Percentiles rank a stretch among this genome's conserved stretches.
Evolutionary conservation across 805 yeast genomes (phyloP).

Genomic region (Cephaloascus albidus): DNA sequence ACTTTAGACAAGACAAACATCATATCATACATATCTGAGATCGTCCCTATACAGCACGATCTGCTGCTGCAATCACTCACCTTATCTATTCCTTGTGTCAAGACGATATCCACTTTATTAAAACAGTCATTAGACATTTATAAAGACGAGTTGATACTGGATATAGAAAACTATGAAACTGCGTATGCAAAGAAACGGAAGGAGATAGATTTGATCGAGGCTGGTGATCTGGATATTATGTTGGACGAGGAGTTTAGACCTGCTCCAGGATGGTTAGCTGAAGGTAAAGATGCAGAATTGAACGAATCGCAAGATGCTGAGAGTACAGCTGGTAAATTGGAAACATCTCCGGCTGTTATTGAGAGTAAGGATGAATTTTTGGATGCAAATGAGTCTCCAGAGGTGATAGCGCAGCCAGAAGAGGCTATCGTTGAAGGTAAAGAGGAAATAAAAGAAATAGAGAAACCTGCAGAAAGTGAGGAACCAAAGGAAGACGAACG

Average conservation of each 20-base stretch:
- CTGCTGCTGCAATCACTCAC: too few species aligned
- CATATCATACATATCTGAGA: too few species aligned
- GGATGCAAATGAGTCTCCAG: constrained; percentile 3
- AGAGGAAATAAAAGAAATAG: constrained; percentile 1
- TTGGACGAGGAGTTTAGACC: constrained; percentile 14
- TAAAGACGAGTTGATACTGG: too few species aligned
- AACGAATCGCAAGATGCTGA: constrained; percentile 1
- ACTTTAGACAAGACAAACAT: too few species aligned
- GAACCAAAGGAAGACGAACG: constrained; percentile 3
- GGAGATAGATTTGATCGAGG: constrained; percentile 30
- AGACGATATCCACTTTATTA: too few species aligned
- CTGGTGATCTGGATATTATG: constrained; percentile 26
- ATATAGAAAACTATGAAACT: constrained; percentile 14
- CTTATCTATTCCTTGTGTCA: too few species aligned
- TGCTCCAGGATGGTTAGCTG: constrained; percentile 7
- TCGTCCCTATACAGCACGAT: too few species aligned
- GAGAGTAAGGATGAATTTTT: background rate
- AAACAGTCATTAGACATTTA: too few species aligned
- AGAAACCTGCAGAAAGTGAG: constrained; percentile 1
- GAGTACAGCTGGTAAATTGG: constrained; percentile 3
- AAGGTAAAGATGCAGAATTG: constrained; percentile 4
- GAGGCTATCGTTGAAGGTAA: constrained; percentile 1
- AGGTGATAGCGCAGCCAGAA: constrained; percentile 2
- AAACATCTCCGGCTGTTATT: constrained; percentile 3
- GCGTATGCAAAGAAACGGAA: constrained; percentile 19